These are phyloP conservation scores for Nothomitra cinnamomea DNA, from an alignment of 2,329 filamentous ascomycete genomes.

Conservation along the genomic window DNA sequence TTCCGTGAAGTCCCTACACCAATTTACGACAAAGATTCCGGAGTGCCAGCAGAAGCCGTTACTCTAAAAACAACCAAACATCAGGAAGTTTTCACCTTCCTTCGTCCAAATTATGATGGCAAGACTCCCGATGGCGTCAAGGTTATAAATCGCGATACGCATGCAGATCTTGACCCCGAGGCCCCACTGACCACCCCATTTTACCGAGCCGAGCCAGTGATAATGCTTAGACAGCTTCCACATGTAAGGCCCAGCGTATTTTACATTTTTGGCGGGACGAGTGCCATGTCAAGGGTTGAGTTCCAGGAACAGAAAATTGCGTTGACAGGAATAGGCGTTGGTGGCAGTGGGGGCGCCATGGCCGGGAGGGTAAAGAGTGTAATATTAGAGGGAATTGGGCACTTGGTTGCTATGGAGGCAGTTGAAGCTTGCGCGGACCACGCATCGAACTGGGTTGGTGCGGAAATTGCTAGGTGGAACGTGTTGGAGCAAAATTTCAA, in stretches of 20 bases:
- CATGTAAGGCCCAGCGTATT: slow-evolving; percentile 46
- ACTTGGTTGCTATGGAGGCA: slow-evolving; percentile 72
- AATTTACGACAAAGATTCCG: slow-evolving; percentile 31
- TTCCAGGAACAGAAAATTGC: slow-evolving; percentile 41
- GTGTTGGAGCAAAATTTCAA: slow-evolving; percentile 38
- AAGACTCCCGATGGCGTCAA: slow-evolving; percentile 14
- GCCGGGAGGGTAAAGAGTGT: slow-evolving; percentile 51
- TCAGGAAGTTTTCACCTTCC: slow-evolving; percentile 70
- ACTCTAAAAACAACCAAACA: slow-evolving; percentile 72
- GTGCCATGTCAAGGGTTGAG: slow-evolving; percentile 35
- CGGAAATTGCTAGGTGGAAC: slow-evolving; percentile 40
- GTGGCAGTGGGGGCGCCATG: slow-evolving; percentile 48
- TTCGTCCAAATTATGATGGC: slow-evolving; percentile 40
- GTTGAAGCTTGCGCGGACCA: slow-evolving; percentile 47
- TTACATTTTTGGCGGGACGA: slow-evolving; percentile 50
- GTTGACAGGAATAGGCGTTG: slow-evolving; percentile 45
- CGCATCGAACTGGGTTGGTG: slow-evolving; percentile 37
- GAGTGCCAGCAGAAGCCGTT: slow-evolving; percentile 29
- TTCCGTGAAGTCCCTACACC: slow-evolving; percentile 55
- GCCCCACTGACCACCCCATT: slow-evolving; percentile 26
- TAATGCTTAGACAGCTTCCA: slow-evolving; percentile 39
- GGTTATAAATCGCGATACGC: neutral
- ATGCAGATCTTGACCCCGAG: slow-evolving; percentile 17
- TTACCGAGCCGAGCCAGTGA: slow-evolving; percentile 51
- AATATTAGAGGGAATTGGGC: slow-evolving; percentile 48